These are phyloP conservation scores for Lentinula novae-zelandiae DNA, from an alignment of 1,284 basidiomycete species.

Conservation along the genomic window DNA sequence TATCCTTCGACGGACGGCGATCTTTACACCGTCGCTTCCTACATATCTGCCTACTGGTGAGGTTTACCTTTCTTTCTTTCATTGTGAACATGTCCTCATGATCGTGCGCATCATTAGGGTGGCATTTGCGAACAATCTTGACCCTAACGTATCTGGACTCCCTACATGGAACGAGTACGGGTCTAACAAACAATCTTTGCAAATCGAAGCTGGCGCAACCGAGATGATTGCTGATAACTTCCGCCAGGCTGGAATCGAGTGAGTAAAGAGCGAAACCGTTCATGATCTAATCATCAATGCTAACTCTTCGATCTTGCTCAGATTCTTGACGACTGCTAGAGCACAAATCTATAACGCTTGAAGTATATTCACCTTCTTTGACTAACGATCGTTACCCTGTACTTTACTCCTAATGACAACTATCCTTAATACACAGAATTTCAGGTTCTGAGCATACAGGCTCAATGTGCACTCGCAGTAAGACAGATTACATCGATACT, in stretches of 20 bases:
- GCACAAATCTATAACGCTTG: background rate
- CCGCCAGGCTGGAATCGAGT: background rate
- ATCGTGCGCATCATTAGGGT: conserved; percentile 7
- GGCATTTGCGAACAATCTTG: conserved; percentile 24
- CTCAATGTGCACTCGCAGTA: too few relatives aligned
- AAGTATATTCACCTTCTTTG: background rate
- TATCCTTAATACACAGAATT: too few relatives aligned
- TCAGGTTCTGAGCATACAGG: too few relatives aligned
- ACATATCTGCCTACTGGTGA: conserved; percentile 25
- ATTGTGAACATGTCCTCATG: background rate
- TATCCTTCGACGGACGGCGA: conserved; percentile 14
- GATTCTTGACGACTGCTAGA: background rate
- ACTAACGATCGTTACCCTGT: background rate
- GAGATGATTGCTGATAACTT: conserved; percentile 2
- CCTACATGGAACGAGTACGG: background rate
- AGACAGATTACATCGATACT: too few relatives aligned
- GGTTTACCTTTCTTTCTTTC: too few relatives aligned
- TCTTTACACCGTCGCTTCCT: conserved; percentile 17
- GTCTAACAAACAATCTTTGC: background rate
- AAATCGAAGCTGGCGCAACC: background rate
- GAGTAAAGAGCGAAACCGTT: background rate
- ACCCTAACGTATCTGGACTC: conserved; percentile 16
- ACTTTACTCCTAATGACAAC: background rate
- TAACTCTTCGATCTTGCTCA: background rate
- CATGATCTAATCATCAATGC: background rate